These are phyloP conservation scores for Draba incana DNA, from an alignment of 345 rosid genomes.

Conservation along the genomic window DNA sequence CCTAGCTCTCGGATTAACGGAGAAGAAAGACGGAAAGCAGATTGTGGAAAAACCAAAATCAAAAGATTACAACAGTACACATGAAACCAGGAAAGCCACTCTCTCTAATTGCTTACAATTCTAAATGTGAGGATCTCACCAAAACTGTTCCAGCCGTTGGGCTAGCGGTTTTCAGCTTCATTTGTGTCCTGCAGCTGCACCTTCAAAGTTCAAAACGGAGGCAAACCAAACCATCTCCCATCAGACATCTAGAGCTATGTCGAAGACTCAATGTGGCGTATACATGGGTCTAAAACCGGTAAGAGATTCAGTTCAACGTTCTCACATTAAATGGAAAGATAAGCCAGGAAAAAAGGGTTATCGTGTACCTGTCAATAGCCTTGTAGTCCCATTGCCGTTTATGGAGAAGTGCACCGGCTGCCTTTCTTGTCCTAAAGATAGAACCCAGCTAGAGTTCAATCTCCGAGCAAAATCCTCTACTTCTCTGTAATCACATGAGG, in stretches of 20 bases:
- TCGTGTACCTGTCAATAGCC: constrained; percentile 55
- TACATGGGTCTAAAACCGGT: neutral
- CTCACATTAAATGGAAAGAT: constrained; percentile 4
- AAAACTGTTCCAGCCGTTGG: constrained; percentile 44
- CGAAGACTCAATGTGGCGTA: constrained; percentile 19
- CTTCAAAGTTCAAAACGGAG: constrained; percentile 36
- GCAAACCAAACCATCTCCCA: constrained; percentile 31
- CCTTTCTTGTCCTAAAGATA: constrained; percentile 65
- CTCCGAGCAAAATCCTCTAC: constrained; percentile 95
- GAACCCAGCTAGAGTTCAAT: constrained; percentile 84
- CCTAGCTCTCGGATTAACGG: constrained; percentile 34
- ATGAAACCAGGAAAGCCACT: constrained; percentile 32
- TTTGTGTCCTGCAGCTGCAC: constrained; percentile 43
- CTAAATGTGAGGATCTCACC: constrained; percentile 36
- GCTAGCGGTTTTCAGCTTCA: constrained; percentile 33
- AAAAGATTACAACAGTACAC: constrained; percentile 30
- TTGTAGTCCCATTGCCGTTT: constrained; percentile 57
- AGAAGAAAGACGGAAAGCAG: constrained; percentile 33
- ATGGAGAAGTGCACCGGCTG: constrained; percentile 52
- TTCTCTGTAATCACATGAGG: constrained; percentile 54
- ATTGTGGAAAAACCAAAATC: constrained; percentile 6
- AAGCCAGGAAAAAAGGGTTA: neutral
- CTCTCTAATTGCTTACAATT: constrained; percentile 43
- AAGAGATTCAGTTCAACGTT: constrained; percentile 12
- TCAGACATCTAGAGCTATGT: constrained; percentile 34